Conservation (phyloP, 805 yeast species). For the Ogataea paraovalis region DNA sequence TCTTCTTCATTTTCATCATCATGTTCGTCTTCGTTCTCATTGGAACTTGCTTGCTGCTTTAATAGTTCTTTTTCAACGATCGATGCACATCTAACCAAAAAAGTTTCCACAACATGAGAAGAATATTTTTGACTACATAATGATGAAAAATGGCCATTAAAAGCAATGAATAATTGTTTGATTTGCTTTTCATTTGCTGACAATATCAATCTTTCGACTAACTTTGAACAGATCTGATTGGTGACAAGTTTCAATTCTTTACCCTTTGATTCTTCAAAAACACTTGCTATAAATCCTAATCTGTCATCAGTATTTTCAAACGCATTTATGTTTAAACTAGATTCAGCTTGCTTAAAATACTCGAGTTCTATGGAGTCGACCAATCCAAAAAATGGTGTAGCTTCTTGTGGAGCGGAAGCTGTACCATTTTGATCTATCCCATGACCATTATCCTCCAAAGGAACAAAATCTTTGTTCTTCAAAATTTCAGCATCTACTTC, state of each 20-base stretch:
- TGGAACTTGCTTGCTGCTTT: conserved; percentile 35
- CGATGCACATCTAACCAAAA: conserved; percentile 70
- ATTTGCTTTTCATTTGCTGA: conserved; percentile 62
- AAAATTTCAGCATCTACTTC: conserved; percentile 1
- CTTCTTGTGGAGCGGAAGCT: conserved; percentile 9
- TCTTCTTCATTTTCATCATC: conserved; percentile 33
- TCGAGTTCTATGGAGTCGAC: conserved; percentile 82
- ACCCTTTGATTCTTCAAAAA: conserved; percentile 81
- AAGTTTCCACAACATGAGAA: conserved; percentile 89
- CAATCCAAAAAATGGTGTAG: conserved; percentile 71
- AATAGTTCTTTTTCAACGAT: conserved; percentile 70
- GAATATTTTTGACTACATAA: conserved; percentile 85
- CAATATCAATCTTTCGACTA: conserved; percentile 81
- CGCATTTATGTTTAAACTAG: conserved; percentile 75
- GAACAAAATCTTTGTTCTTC: not conserved
- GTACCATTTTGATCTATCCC: conserved; percentile 4
- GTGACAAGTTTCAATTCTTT: conserved; percentile 90
- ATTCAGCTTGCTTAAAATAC: conserved; percentile 90
- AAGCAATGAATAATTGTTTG: conserved; percentile 58
- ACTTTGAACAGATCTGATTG: conserved; percentile 90
- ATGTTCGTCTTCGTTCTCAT: conserved; percentile 30
- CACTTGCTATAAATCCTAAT: conserved; percentile 65
- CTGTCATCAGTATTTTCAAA: conserved; percentile 73
- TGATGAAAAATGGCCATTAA: conserved; percentile 70
- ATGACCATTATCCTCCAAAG: not conserved